Base-by-base conservation (phyloP, 768 basidiomycete genomes). In the Cystofilobasidium bisporidii region DNA sequence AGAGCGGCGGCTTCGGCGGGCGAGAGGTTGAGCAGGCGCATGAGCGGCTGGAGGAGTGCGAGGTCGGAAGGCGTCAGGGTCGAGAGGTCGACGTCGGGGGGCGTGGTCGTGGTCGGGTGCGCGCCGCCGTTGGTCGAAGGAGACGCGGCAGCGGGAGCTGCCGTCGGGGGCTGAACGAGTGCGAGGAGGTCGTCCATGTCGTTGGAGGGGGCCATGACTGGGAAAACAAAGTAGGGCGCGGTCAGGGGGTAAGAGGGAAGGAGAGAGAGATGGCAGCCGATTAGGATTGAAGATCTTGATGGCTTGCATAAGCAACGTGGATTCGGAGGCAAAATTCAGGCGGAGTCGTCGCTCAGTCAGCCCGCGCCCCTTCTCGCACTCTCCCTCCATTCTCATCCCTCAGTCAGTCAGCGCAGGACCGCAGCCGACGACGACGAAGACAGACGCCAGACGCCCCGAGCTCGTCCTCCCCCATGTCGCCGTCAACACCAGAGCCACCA, bases 201-300 rank as follows among this genome's bases (percentile, higher is more conserved):
- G n/a, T 3, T 12, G 24, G 50, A 17, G 18, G 20, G 14, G 20
- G 43, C 43, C 17, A 22, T 43, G 8, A 4, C 14, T 8, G 18
- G 18, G 43, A 15, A 17, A 43, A 22, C 8, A 43, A 8, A 3
- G 43, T 3, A 43, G 43, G 43, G 22, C n/a, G 24, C 3, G 5
- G 50, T 12, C 50, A 9, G 28, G 6, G 6, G 22, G n/a, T 36
- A 47, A 1, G 8, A 61, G 6, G 26, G 30, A 70, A 71, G 36
- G 69, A 43, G n/a, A 71, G 72, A 18, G 73, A 61, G 18, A 73
- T 70, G 1, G 74, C 72, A 9, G 9, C 40, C 40, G 40, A 41
- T 9, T 9, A 41, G 40, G 40, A 41, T n/a, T n/a, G n/a, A n/a
- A n/a, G n/a, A n/a, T n/a, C n/a, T n/a, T n/a, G n/a, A n/a, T n/a